A percentile compares a stretch with the other conserved stretches of the same genome.
Conservation (phyloP, 805 yeast genomes). For the Metschnikowia matae region DNA sequence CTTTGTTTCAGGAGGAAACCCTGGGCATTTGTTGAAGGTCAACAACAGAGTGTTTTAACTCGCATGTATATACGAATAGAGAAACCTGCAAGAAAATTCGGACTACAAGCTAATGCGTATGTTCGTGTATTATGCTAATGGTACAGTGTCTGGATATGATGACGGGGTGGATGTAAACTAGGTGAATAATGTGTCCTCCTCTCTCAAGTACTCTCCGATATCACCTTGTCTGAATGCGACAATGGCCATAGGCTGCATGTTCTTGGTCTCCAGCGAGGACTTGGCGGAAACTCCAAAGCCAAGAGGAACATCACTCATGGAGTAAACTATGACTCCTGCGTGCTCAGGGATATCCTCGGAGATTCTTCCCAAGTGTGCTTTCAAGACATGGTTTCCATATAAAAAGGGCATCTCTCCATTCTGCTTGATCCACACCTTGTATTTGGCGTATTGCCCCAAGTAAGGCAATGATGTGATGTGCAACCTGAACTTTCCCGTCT, state of each 20-base stretch:
- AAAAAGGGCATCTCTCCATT: slow-evolving; percentile 98
- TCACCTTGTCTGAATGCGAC: slow-evolving; percentile 97
- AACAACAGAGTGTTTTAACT: slow-evolving; percentile 21
- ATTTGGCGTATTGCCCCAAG: slow-evolving; percentile 82
- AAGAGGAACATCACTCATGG: slow-evolving; percentile 88
- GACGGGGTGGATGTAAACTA: slow-evolving; percentile 21
- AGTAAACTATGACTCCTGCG: slow-evolving; percentile 87
- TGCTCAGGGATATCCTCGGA: slow-evolving; percentile 98
- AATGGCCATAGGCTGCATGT: slow-evolving; percentile 87
- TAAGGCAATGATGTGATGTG: slow-evolving; percentile 89
- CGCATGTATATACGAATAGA: slow-evolving; percentile 10
- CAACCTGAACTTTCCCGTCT: slow-evolving; percentile 92
- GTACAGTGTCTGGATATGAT: slow-evolving; percentile 2
- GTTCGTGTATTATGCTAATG: slow-evolving; percentile 11
- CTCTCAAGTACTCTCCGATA: slow-evolving; percentile 96
- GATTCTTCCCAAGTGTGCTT: slow-evolving; percentile 95
- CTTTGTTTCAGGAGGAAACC: slow-evolving; percentile 39
- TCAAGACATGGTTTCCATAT: slow-evolving; percentile 93
- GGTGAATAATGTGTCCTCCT: slow-evolving; percentile 92
- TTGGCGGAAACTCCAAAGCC: slow-evolving; percentile 96
- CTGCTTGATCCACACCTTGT: slow-evolving; percentile 91
- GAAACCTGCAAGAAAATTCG: not conserved
- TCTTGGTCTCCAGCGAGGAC: slow-evolving; percentile 82
- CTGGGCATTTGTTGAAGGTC: slow-evolving; percentile 32
- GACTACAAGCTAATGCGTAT: not conserved